Conservation (phyloP, 2,329 filamentous ascomycete genomes). For the Leptodontidium sp. region DNA sequence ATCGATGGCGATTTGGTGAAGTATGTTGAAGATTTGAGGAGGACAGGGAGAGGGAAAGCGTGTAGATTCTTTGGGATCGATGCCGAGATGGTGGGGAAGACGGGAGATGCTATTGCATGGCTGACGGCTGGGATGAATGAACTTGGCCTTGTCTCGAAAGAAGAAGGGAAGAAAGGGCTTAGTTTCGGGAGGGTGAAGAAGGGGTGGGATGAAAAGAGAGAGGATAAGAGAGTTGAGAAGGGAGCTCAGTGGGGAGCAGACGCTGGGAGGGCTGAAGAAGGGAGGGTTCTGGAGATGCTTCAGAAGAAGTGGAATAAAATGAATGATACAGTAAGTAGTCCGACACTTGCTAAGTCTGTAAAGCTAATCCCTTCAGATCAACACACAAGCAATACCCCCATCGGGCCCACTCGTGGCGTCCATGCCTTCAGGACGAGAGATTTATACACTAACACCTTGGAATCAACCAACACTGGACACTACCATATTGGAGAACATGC, state of each 20-base stretch:
- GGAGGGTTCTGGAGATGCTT: constrained; percentile 84
- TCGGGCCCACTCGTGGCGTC: constrained; percentile 75
- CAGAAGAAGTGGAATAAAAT: constrained; percentile 89
- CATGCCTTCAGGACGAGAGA: constrained; percentile 89
- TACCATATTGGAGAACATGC: constrained; percentile 69
- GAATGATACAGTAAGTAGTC: constrained; percentile 81
- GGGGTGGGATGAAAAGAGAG: constrained; percentile 77
- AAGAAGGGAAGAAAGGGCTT: constrained; percentile 59
- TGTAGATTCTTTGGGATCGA: constrained; percentile 92
- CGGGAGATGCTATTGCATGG: constrained; percentile 88
- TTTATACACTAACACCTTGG: constrained; percentile 76
- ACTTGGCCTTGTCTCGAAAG: constrained; percentile 65
- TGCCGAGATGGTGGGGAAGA: constrained; percentile 82
- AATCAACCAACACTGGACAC: constrained; percentile 70
- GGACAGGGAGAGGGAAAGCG: constrained; percentile 81
- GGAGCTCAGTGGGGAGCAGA: constrained; percentile 80
- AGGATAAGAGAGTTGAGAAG: constrained; percentile 81
- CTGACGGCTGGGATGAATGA: constrained; percentile 78
- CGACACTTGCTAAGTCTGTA: not conserved
- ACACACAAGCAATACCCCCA: constrained; percentile 79
- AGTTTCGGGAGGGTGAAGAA: constrained; percentile 73
- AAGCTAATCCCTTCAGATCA: constrained; percentile 63
- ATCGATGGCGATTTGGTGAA: constrained; percentile 72
- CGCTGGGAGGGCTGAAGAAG: constrained; percentile 85
- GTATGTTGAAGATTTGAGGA: constrained; percentile 79